Evolutionary conservation across 768 basidiomycete genomes (phyloP).

Genomic region (Hirschioporus abietinus): DNA sequence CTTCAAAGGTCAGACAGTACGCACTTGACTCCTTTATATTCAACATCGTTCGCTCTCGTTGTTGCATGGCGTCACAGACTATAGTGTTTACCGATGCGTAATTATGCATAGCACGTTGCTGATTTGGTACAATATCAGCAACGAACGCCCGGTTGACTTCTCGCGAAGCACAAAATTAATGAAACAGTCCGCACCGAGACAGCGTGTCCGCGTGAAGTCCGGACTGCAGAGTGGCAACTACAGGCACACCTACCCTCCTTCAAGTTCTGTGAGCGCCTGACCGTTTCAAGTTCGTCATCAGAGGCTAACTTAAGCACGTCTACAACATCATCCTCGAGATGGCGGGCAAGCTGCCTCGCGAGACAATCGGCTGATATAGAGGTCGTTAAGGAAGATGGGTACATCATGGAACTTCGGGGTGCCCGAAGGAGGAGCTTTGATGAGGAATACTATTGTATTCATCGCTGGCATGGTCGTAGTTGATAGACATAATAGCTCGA

Average conservation of each 20-base stretch:
- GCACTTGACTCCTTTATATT: background rate
- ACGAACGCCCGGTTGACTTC: background rate
- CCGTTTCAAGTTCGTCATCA: background rate
- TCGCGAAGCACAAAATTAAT: background rate
- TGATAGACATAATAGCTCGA: background rate
- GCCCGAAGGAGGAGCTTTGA: background rate
- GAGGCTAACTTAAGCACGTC: background rate
- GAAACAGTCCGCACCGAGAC: slow-evolving; percentile 1
- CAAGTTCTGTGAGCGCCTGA: background rate
- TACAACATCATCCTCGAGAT: background rate
- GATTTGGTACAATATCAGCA: background rate
- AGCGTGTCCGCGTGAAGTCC: background rate
- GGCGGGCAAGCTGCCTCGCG: background rate
- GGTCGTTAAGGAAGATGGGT: background rate
- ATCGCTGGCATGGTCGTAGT: background rate
- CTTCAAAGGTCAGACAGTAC: background rate
- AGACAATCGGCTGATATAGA: background rate
- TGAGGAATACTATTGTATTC: background rate
- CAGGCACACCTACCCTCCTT: background rate
- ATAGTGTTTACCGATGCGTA: background rate
- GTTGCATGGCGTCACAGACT: background rate
- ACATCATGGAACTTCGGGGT: background rate
- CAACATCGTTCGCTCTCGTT: background rate
- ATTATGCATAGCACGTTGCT: background rate
- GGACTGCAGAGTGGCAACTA: background rate